Evolutionary conservation across 257 asterid genomes (phyloP), one percentile per base, ranked within the genome.

Genomic region (Fraxinus anomala): DNA sequence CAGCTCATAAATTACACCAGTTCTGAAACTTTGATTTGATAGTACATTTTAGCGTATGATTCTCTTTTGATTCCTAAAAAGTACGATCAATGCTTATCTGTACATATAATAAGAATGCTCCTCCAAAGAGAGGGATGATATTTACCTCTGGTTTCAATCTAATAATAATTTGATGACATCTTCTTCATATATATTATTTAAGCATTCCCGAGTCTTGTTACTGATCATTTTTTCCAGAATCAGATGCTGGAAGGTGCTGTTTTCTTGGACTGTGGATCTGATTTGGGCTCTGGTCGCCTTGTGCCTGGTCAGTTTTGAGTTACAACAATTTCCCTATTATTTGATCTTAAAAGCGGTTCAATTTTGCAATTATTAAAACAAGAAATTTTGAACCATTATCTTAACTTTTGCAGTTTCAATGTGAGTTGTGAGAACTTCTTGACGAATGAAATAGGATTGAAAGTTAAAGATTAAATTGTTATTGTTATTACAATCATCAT

Each of bases 181-280:
- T 68, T 39, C 39, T 69, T 44, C 23, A n/a, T n/a, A 36, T 68
- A 36, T 11, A 78, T 34, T 23, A 31, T 12, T 73, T 13, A 37
- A 17, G 6, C 63, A 24, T 42, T 67, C 11, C 47, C 40, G 39
- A 76, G 40, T 74, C n/a, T 70, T 71, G 47, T 69, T 28, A 59
- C 70, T 79, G 30, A 19, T 72, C 47, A 30, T 34, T 33, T 7
- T 72, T 7, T 83, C 78, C 94, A 94, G 98, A 89, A 74, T 80
- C 89, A 85, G 47, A 78, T 86, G 91, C 79, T 92, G 34, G 97
- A 94, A 77, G 97, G 96, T 77, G 94, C 92, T 69, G 82, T 91
- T 74, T 94, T 94, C 89, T 80, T 94, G 82, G 99, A 94, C 73
- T 86, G 96, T 74, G 96, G 97, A 79, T 86, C 99, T 72, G 99